Evolutionary conservation across 306 rosid species (phyloP).

Genomic region (Argentina anserina): DNA sequence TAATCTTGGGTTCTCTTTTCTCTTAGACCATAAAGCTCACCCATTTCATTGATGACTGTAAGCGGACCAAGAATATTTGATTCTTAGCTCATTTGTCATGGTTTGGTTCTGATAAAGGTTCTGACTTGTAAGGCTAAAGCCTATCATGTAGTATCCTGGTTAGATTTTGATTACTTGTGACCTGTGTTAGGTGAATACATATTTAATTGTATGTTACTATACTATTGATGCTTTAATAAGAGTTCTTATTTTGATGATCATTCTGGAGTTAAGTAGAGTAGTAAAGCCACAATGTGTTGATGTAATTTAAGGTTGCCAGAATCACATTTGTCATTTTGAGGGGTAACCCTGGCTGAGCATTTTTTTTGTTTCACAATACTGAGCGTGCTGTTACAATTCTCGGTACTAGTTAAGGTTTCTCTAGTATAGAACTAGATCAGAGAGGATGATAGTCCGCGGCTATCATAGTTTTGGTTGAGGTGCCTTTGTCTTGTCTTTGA

Average conservation of each 20-base stretch:
- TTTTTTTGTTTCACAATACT: too few relatives aligned
- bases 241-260: not conserved
- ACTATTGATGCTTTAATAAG: too few relatives aligned
- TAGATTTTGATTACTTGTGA: too few relatives aligned
- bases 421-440: too few relatives aligned
- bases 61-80: not conserved
- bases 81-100: not conserved
- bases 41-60: not conserved
- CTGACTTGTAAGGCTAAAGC: not conserved
- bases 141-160: not conserved
- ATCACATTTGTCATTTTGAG: not conserved
- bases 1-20: not conserved
- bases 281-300: not conserved
- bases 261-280: not conserved
- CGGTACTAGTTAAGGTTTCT: too few relatives aligned
- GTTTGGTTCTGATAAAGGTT: not conserved
- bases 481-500: not conserved
- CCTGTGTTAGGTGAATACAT: too few relatives aligned
- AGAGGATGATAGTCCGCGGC: too few relatives aligned
- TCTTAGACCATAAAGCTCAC: not conserved
- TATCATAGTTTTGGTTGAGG: not conserved
- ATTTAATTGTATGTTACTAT: too few relatives aligned
- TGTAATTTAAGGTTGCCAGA: not conserved
- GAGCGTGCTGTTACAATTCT: too few relatives aligned
- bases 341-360: too few relatives aligned